Percentiles rank a stretch among this genome's conserved stretches.
phyloP scores from a whole-genome alignment of 2,329 filamentous ascomycete genomes.

The Apiospora hydei region DNA sequence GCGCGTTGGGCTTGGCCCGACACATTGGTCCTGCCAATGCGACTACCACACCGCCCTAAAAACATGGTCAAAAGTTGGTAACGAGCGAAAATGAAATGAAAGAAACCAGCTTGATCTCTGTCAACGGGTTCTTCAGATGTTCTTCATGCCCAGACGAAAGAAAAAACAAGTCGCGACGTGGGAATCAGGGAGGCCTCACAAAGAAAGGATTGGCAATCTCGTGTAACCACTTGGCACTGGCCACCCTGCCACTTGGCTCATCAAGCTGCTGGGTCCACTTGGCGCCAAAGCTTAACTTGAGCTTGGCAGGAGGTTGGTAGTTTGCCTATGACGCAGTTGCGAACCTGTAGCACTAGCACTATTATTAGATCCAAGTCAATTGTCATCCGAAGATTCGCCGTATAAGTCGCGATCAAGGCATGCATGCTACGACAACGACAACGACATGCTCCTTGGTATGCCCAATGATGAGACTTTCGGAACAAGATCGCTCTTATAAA shows the following conservation, averaged over 20 bases:
- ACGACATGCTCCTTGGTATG: background rate
- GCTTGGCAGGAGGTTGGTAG: background rate
- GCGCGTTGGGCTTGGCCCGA: background rate
- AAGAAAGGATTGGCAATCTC: conserved; percentile 17
- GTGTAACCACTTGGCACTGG: conserved; percentile 1
- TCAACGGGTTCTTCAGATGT: background rate
- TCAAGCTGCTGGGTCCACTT: background rate
- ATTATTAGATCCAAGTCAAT: background rate
- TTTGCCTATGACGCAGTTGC: background rate
- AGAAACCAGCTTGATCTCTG: background rate
- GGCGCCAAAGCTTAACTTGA: background rate
- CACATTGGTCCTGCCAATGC: conserved; percentile 17
- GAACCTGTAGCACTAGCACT: background rate
- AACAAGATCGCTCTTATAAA: no score
- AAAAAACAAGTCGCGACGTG: background rate
- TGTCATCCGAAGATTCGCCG: background rate
- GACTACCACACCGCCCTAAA: background rate
- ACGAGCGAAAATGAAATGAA: background rate
- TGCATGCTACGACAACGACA: background rate
- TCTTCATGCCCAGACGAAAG: background rate
- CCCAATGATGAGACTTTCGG: no score
- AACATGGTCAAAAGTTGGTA: background rate
- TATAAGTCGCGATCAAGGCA: background rate
- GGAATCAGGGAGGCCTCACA: conserved; percentile 1
- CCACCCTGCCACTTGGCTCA: background rate